Evolutionary conservation across 495 filamentous ascomycete species (phyloP).

Genomic region (Aspergillus panamensis): DNA sequence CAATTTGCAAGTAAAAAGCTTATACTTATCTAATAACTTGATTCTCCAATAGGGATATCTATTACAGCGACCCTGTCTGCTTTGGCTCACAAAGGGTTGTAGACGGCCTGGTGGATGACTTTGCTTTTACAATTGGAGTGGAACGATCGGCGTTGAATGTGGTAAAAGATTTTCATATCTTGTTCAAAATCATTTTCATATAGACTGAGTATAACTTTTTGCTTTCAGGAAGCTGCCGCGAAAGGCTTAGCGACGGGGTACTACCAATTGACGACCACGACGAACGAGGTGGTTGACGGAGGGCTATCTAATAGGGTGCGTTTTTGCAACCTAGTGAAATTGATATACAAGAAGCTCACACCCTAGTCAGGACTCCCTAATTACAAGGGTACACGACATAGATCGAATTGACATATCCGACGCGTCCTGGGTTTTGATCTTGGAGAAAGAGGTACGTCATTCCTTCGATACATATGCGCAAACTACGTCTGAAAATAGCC

Average conservation of each 20-base stretch:
- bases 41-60: constrained; percentile 65
- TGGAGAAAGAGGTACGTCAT: constrained; percentile 80
- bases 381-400: constrained; percentile 58
- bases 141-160: constrained; percentile 37
- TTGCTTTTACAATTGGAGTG: constrained; percentile 66
- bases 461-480: neutral
- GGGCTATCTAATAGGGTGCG: constrained; percentile 17
- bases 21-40: neutral
- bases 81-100: constrained; percentile 76
- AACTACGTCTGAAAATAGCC: neutral
- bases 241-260: constrained; percentile 68
- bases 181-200: neutral
- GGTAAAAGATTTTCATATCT: constrained; percentile 35
- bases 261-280: constrained; percentile 37
- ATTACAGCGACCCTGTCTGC: constrained; percentile 77
- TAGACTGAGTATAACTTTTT: neutral
- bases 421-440: constrained; percentile 70
- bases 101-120: constrained; percentile 74
- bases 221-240: constrained; percentile 50
- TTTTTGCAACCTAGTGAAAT: too few species aligned
- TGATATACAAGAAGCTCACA: neutral
- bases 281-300: constrained; percentile 24
- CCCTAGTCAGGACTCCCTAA: constrained; percentile 56
- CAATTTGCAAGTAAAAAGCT: neutral
- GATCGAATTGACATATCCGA: constrained; percentile 50